Evolutionary conservation across 2,329 filamentous ascomycete genomes (phyloP).

Genomic region (Aspergillus hiratsukae): DNA sequence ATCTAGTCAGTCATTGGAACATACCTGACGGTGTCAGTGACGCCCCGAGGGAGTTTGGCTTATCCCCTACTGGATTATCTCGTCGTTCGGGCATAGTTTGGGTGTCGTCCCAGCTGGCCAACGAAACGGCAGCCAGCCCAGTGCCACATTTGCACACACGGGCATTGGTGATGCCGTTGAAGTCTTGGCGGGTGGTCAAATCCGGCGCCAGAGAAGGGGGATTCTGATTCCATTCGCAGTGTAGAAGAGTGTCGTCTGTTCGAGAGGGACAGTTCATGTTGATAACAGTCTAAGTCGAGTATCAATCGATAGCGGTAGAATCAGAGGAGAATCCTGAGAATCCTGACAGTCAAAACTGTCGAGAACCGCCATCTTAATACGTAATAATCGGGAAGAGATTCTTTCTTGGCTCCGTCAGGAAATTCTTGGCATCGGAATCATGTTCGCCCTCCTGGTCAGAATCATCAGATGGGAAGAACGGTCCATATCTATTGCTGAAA

Average conservation of each 20-base stretch:
- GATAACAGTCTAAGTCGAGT: neutral
- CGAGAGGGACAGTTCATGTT: slow-evolving; percentile 54
- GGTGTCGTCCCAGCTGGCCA: neutral
- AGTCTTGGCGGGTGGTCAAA: slow-evolving; percentile 52
- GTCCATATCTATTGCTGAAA: neutral
- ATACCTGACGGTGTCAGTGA: slow-evolving; percentile 29
- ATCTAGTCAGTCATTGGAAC: neutral
- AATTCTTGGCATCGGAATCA: neutral
- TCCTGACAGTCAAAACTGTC: neutral
- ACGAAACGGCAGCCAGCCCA: slow-evolving; percentile 1
- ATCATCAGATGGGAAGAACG: too few relatives aligned
- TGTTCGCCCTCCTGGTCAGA: neutral
- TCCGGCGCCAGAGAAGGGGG: slow-evolving; percentile 47
- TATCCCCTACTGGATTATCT: slow-evolving; percentile 6
- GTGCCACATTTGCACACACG: slow-evolving; percentile 35
- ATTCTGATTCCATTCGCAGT: slow-evolving; percentile 53
- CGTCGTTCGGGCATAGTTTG: neutral
- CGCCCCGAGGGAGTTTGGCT: slow-evolving; percentile 10
- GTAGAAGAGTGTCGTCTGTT: slow-evolving; percentile 46
- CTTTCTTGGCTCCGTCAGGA: neutral
- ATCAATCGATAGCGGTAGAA: neutral
- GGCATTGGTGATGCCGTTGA: slow-evolving; percentile 53
- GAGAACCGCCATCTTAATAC: neutral
- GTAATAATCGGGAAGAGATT: neutral
- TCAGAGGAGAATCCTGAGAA: neutral